Conservation (phyloP, 306 rosid species). For the Rosa persica region DNA sequence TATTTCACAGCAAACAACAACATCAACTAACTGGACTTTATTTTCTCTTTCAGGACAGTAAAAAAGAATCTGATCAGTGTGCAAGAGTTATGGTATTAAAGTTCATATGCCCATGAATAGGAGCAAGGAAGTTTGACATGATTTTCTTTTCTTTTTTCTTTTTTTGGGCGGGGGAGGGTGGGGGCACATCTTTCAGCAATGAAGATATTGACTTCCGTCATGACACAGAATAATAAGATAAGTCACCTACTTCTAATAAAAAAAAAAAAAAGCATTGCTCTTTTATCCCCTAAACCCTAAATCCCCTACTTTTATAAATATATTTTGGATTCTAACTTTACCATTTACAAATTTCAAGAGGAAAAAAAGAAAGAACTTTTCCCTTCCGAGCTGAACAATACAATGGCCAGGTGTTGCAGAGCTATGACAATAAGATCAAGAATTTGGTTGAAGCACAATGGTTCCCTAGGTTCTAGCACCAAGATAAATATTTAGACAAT, state of each 20-base stretch:
- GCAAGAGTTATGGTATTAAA: neutral
- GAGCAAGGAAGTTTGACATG: neutral
- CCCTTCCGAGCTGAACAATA: neutral
- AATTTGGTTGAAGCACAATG: neutral
- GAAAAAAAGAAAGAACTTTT: no score
- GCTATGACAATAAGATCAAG: neutral
- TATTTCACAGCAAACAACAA: neutral
- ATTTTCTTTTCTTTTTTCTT: no score
- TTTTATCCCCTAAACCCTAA: neutral
- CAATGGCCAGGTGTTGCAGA: neutral
- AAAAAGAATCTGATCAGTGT: neutral
- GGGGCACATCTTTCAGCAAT: neutral
- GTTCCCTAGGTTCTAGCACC: neutral
- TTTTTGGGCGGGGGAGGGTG: no score
- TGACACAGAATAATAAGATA: neutral
- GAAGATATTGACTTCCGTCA: no score
- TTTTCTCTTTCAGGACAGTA: neutral
- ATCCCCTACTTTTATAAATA: neutral
- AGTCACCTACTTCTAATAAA: neutral
- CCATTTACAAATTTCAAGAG: neutral
- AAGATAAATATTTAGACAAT: neutral
- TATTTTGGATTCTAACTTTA: neutral
- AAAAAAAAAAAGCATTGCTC: neutral
- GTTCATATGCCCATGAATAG: neutral
- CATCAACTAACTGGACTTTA: neutral